Percentiles rank a stretch among this genome's conserved stretches.
Evolutionary conservation across 257 asterid genomes (phyloP).

Genomic region (Penstemon davidsonii): DNA sequence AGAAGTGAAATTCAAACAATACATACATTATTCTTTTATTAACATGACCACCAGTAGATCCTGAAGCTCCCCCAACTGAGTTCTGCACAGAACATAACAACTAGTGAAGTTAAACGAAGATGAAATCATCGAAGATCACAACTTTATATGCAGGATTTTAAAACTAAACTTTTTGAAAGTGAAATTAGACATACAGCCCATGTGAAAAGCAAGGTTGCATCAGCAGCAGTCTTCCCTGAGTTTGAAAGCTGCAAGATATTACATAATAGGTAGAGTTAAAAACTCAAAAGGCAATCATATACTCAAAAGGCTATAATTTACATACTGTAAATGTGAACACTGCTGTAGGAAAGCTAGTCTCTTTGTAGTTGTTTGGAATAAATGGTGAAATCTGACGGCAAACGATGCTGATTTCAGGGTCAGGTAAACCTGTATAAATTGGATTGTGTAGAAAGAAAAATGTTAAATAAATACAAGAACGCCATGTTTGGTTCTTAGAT

Average conservation of each 20-base stretch:
- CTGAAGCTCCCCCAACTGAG: slow-evolving; percentile 47
- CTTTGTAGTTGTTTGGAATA: slow-evolving; percentile 76
- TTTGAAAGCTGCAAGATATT: slow-evolving; percentile 34
- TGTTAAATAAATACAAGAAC: too few species aligned
- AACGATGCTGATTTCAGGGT: slow-evolving; percentile 67
- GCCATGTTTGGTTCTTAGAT: too few species aligned
- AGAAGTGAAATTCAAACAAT: background rate
- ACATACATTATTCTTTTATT: slow-evolving; percentile 29
- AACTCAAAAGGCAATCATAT: background rate
- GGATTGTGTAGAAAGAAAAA: background rate
- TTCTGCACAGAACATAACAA: slow-evolving; percentile 35
- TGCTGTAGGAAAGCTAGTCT: slow-evolving; percentile 79
- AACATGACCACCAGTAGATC: slow-evolving; percentile 37
- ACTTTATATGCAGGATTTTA: background rate
- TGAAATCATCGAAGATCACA: background rate
- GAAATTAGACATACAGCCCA: slow-evolving; percentile 36
- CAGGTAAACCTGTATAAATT: slow-evolving; percentile 60
- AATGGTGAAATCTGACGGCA: slow-evolving; percentile 83
- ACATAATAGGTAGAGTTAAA: background rate
- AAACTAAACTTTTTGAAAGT: background rate
- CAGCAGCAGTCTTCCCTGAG: slow-evolving; percentile 40
- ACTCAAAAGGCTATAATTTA: background rate
- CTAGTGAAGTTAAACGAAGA: background rate
- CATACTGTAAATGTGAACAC: slow-evolving; percentile 68
- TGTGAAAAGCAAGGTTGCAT: slow-evolving; percentile 45